These are phyloP conservation scores for Mortierella sp. DNA, from an alignment of 371 early-diverging fungal species.

Conservation along the genomic window DNA sequence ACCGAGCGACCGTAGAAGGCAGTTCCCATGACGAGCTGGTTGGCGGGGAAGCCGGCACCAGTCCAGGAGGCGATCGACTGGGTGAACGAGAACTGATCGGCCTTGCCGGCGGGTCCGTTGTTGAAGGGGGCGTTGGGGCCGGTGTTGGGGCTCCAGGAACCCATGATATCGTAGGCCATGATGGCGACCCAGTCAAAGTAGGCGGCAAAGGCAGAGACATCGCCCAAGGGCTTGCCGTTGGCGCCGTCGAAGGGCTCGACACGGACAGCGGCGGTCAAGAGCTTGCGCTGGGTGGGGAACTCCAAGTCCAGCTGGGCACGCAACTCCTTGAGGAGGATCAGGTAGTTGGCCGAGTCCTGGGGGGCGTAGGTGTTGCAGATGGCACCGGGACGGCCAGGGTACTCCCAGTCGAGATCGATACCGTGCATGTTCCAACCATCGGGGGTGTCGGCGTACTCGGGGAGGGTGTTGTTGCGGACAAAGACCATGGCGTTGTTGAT, in stretches of 20 bases:
- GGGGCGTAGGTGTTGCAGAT: conserved; percentile 70
- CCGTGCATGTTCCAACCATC: conserved; percentile 64
- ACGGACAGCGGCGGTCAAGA: conserved; percentile 74
- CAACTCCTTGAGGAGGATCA: conserved; percentile 70
- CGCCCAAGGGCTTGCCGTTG: conserved; percentile 66
- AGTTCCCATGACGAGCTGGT: conserved; percentile 76
- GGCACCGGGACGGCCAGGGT: conserved; percentile 76
- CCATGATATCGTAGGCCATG: conserved; percentile 69
- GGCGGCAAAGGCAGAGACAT: conserved; percentile 72
- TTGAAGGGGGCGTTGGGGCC: conserved; percentile 80
- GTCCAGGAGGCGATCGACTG: conserved; percentile 72
- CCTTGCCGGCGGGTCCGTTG: conserved; percentile 59
- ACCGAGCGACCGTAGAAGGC: conserved; percentile 82
- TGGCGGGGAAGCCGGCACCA: conserved; percentile 69
- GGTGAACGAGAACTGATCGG: conserved; percentile 65
- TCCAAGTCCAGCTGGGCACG: conserved; percentile 71
- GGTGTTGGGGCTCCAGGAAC: conserved; percentile 75
- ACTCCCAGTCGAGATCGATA: conserved; percentile 81
- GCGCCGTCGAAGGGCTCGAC: conserved; percentile 73
- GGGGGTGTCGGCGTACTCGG: conserved; percentile 41
- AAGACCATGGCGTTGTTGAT: conserved; percentile 63
- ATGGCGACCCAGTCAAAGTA: conserved; percentile 74
- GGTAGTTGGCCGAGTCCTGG: conserved; percentile 69
- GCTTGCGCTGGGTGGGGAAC: conserved; percentile 69
- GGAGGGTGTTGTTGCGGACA: conserved; percentile 58